Base-by-base conservation (phyloP, 179 eudicot genomes). In the Gypsophila paniculata region DNA sequence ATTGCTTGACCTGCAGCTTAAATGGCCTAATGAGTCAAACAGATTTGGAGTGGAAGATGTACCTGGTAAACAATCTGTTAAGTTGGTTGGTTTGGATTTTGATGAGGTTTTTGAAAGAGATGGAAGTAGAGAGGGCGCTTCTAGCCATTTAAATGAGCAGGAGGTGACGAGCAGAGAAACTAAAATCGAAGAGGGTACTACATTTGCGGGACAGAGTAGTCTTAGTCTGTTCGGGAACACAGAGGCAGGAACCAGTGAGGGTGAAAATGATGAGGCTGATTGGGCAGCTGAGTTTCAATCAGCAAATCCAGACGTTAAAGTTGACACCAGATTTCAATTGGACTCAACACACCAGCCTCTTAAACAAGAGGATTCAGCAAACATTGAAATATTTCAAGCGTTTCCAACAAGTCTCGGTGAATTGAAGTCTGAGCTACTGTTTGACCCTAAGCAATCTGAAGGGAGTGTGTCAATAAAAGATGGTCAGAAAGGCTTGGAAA, bases 211-310 rank as follows among this genome's bases (percentile, higher is more conserved):
- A 71, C 80, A 81, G 72, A 84, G 80, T 22, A 74, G 73, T 72
- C 73, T 76, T 55, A 74, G 71, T 75, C 79, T 81, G 36, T 84
- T 84, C 65, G 82, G 82, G 48, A 78, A 76, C 52, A 71, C 72
- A 52, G 65, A 70, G 58, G 76, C 49, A 36, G 77, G 66, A 39
- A 64, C 85, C 69, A 70, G 66, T 71, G 85, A 71, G 69, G 72
- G 39, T 32, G 72, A 75, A 70, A 71, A 62, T 58, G 69, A 65
- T 22, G 82, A 76, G 59, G 76, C 79, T 79, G 87, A 81, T 76
- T 89, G 97, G 95, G 85, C 85, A 69, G 90, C 91, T 6, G 96
- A 91, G 72, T 91, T 89, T 80, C 93, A 85, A 67, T 79, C 86
- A 73, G 83, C 91, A 62, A 74, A 68, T 74, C 73, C 84, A 54